These are phyloP conservation scores for Lentinula sp. DNA, from an alignment of 768 basidiomycete species.

Conservation along the genomic window DNA sequence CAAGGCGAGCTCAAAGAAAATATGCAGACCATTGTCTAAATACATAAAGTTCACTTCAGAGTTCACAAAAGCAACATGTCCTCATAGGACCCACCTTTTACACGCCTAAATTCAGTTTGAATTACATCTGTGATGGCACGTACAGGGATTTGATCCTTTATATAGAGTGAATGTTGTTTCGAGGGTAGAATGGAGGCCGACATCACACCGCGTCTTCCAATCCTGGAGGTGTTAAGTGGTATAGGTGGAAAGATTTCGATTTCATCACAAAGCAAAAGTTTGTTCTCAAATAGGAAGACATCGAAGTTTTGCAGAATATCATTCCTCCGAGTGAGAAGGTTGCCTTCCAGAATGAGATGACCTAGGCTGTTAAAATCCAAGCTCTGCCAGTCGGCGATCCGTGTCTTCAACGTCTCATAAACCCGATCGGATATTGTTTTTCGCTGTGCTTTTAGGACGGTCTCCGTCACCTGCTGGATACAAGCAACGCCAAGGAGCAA, in stretches of 20 bases:
- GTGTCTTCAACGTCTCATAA: not conserved
- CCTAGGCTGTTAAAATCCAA: not conserved
- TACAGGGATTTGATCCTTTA: not conserved
- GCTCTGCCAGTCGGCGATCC: conserved; percentile 1
- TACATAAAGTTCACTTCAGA: not conserved
- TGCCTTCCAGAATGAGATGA: not conserved
- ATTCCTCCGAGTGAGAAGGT: not conserved
- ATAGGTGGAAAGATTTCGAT: not conserved
- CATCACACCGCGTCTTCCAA: not conserved
- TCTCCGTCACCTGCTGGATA: not conserved
- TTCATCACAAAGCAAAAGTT: conserved; percentile 3
- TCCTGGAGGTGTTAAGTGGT: not conserved
- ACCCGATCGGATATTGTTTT: not conserved
- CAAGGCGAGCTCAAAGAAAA: not conserved
- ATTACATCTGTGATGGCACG: not conserved
- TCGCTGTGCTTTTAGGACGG: not conserved
- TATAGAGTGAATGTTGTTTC: not conserved
- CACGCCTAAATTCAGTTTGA: not conserved
- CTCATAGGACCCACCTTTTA: not conserved
- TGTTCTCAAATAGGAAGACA: conserved; percentile 3
- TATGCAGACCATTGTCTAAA: not conserved
- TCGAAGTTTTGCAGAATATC: not conserved
- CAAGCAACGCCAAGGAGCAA: not conserved
- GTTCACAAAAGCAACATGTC: not conserved
- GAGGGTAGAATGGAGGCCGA: not conserved